These are phyloP conservation scores for Evernia prunastri DNA, from an alignment of 495 filamentous ascomycete species.

Conservation along the genomic window DNA sequence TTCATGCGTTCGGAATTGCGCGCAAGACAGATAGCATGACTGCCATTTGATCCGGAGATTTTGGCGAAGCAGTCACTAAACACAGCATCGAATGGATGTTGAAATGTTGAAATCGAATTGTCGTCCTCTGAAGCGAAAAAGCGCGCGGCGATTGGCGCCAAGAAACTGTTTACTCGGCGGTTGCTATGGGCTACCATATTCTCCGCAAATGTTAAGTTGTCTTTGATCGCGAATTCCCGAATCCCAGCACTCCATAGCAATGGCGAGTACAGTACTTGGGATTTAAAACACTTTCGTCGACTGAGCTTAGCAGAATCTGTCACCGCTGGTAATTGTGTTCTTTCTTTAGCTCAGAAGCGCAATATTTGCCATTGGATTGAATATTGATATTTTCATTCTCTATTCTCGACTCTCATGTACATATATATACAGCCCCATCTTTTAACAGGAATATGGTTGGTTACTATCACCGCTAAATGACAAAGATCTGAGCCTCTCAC, in stretches of 20 bases:
- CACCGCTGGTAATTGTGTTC: no score
- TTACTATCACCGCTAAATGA: neutral
- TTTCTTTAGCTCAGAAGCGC: neutral
- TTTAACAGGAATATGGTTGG: neutral
- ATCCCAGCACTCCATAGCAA: no score
- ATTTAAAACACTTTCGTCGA: no score
- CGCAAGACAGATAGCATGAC: neutral
- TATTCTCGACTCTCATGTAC: neutral
- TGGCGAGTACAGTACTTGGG: no score
- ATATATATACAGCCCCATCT: neutral
- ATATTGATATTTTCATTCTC: no score
- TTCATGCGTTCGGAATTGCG: constrained; percentile 1
- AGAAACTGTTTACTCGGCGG: neutral
- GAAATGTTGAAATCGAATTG: neutral
- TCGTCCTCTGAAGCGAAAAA: neutral
- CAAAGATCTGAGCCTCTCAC: neutral
- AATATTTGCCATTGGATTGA: neutral
- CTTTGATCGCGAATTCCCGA: no score
- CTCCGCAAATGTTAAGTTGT: no score
- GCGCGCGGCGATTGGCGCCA: constrained; percentile 1
- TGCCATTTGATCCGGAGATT: neutral
- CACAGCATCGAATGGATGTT: neutral
- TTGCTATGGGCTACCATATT: neutral
- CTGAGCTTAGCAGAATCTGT: no score
- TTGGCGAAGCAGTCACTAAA: neutral